These are phyloP conservation scores for Lignosus rhinocerotis DNA, from an alignment of 1,284 basidiomycete genomes.

Conservation along the genomic window DNA sequence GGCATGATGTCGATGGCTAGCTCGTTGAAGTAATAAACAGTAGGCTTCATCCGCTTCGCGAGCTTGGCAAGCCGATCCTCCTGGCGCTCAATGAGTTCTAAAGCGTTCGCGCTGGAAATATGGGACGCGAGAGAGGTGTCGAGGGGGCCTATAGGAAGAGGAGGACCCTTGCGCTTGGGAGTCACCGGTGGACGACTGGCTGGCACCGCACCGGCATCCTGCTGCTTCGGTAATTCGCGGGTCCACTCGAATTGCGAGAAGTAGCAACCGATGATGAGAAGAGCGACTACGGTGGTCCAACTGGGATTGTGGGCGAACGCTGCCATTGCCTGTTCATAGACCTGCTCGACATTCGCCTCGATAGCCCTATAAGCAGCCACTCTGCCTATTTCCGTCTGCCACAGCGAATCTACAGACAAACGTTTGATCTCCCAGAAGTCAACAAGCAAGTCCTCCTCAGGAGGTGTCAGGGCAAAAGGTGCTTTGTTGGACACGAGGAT, in stretches of 20 bases:
- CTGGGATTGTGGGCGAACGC: neutral
- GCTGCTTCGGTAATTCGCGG: neutral
- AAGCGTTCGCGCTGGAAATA: neutral
- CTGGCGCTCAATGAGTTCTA: neutral
- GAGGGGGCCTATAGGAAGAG: neutral
- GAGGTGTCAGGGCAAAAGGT: neutral
- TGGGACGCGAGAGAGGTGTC: neutral
- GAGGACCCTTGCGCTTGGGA: neutral
- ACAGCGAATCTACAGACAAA: neutral
- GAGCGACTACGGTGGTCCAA: neutral
- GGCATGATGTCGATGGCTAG: neutral
- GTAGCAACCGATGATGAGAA: constrained; percentile 1
- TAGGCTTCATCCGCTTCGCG: neutral
- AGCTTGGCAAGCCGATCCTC: neutral
- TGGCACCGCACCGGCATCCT: neutral
- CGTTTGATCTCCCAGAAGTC: neutral
- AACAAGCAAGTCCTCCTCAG: neutral
- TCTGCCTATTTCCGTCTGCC: neutral
- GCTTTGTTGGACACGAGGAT: neutral
- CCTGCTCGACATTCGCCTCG: neutral
- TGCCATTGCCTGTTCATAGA: neutral
- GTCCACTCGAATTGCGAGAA: constrained; percentile 1
- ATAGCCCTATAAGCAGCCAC: neutral
- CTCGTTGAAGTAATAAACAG: neutral
- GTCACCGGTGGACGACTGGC: neutral